A percentile compares a stretch with the other conserved stretches of the same genome.
phyloP scores from a whole-genome alignment of 2,329 filamentous ascomycete genomes.

The Cladosporium austrohemisphaericum region DNA sequence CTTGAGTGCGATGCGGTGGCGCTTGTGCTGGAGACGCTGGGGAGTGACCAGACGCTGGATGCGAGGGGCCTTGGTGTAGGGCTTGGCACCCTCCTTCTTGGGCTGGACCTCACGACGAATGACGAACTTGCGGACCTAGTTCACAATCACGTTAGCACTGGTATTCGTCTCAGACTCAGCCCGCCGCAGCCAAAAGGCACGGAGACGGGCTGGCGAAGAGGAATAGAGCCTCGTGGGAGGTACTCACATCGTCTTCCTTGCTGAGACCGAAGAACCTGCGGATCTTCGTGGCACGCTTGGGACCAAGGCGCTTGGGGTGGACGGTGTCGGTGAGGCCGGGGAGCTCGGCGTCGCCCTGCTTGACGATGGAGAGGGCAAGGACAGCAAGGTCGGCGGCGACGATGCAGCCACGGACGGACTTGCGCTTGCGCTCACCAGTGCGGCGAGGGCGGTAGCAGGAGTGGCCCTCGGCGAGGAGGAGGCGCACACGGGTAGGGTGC shows the following conservation, averaged over 20 bases:
- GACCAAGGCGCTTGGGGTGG: conserved; percentile 97
- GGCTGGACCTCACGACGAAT: conserved; percentile 97
- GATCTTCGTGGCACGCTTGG: conserved; percentile 99
- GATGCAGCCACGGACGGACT: conserved; percentile 98
- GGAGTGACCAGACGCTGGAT: conserved; percentile 99
- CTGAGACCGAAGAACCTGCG: conserved; percentile 98
- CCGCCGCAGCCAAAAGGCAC: conserved; percentile 20
- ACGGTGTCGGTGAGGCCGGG: conserved; percentile 96
- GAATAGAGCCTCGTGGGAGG: conserved; percentile 42
- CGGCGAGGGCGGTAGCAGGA: conserved; percentile 99
- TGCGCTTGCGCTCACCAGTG: conserved; percentile 98
- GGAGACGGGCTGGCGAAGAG: conserved; percentile 56
- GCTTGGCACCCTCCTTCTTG: conserved; percentile 94
- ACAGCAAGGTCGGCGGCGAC: conserved; percentile 93
- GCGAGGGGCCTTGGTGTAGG: conserved; percentile 99
- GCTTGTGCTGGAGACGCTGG: conserved; percentile 99
- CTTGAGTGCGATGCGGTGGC: conserved; percentile 96
- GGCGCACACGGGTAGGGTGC: conserved; percentile 96
- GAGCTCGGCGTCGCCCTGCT: conserved; percentile 93
- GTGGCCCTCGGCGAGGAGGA: conserved; percentile 94
- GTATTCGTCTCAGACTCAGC: conserved; percentile 32
- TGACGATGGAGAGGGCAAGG: conserved; percentile 90
- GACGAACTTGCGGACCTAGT: conserved; percentile 97
- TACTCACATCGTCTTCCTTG: conserved; percentile 99
- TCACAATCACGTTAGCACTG: conserved; percentile 29